phyloP scores from a whole-genome alignment of 2,329 filamentous ascomycete genomes.

The Scedosporium apiospermum region DNA sequence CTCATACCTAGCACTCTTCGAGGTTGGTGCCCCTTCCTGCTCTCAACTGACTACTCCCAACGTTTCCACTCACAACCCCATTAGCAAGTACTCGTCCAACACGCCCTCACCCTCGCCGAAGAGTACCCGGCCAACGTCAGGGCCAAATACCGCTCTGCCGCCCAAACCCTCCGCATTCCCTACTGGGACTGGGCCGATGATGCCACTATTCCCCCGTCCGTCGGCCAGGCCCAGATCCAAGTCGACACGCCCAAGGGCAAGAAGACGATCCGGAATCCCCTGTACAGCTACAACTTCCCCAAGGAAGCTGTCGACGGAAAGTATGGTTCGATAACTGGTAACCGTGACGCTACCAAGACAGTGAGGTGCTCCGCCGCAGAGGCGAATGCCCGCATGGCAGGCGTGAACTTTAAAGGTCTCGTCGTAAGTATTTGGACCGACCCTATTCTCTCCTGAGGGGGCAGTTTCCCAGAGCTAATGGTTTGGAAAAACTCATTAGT shows the following conservation, averaged over 20 bases:
- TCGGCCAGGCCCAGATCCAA: slow-evolving; percentile 8
- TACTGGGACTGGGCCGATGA: slow-evolving; percentile 46
- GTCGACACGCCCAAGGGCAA: slow-evolving; percentile 12
- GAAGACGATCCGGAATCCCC: slow-evolving; percentile 37
- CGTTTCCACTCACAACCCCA: not conserved
- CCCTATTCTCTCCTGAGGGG: no score
- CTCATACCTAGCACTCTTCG: slow-evolving; percentile 42
- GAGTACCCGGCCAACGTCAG: slow-evolving; percentile 27
- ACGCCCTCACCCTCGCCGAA: slow-evolving; percentile 35
- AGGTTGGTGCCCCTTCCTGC: slow-evolving; percentile 26
- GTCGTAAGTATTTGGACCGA: no score
- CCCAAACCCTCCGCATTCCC: slow-evolving; percentile 35
- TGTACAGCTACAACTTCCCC: slow-evolving; percentile 42
- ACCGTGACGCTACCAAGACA: slow-evolving; percentile 17
- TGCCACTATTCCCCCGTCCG: slow-evolving; percentile 31
- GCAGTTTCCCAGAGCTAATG: not conserved
- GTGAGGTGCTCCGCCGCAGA: slow-evolving; percentile 24
- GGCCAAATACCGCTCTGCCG: slow-evolving; percentile 31
- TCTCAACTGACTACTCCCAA: slow-evolving; percentile 4
- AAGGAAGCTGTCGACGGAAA: slow-evolving; percentile 23
- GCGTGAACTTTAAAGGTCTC: slow-evolving; percentile 26
- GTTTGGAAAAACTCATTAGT: slow-evolving; percentile 17
- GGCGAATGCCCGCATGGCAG: slow-evolving; percentile 24
- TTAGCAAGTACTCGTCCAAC: slow-evolving; percentile 42
- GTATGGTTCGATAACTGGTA: slow-evolving; percentile 33